Evolutionary conservation across 225 moss, liverwort and hornwort species (phyloP).

Genomic region (Bryoerythrophyllum caledonicum): DNA sequence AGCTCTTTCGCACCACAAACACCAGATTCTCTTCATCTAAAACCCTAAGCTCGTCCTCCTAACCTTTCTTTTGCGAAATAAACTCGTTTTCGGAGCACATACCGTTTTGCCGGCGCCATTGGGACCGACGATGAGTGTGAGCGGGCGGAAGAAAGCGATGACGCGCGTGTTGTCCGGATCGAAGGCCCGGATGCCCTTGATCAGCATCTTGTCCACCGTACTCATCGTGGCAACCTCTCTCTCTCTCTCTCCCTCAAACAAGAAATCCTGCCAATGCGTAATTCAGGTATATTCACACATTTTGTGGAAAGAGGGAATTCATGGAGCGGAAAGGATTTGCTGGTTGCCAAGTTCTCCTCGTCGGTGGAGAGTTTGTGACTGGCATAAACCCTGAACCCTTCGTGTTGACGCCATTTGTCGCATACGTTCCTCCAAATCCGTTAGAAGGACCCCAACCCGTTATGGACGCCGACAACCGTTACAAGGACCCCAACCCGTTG

Average conservation of each 20-base stretch:
- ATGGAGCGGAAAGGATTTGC: too few species aligned
- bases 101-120: conserved; percentile 99
- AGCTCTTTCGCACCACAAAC: too few species aligned
- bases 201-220: conserved; percentile 99
- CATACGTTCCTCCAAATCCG: too few species aligned
- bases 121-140: conserved; percentile 95
- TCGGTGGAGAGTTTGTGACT: too few species aligned
- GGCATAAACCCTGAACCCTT: too few species aligned
- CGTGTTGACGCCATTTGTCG: too few species aligned
- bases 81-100: not conserved
- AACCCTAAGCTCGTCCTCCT: not conserved
- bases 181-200: conserved; percentile 99
- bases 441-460: too few species aligned
- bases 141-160: conserved; percentile 92
- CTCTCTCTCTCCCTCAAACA: not conserved
- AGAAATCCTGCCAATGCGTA: not conserved
- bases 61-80: not conserved
- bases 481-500: too few species aligned
- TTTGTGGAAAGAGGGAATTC: not conserved
- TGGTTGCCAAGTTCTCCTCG: too few species aligned
- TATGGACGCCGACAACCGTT: too few species aligned
- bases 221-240: conserved; percentile 55
- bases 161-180: conserved; percentile 93
- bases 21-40: too few species aligned
- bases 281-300: not conserved